Base-by-base conservation (phyloP, 768 basidiomycete species). In the Podaxis carcinomalis region DNA sequence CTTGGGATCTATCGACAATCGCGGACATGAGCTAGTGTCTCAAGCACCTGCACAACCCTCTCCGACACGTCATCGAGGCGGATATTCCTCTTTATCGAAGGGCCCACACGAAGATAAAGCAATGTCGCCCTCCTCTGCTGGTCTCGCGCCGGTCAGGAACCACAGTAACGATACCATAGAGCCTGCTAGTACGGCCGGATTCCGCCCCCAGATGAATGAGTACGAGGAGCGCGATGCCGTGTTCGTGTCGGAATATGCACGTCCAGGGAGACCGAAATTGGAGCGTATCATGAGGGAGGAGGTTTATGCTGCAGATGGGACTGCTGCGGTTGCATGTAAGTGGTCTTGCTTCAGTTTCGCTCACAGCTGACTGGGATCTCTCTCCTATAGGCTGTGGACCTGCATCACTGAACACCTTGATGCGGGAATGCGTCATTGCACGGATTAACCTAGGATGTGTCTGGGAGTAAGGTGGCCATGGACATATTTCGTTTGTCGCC, bases 291-390 rank as follows among this genome's bases (percentile, higher is more conserved):
- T 91, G 23, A 78, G 80, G 28, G 87, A 89, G 59, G 91, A 92
- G 71, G 81, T 89, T 2, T 75, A 80, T 50, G 67, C 66, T 14
- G 79, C 87, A 32, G 67, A 72, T 62, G 88, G 88, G 16, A 75
- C 81, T 11, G 68, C 89, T 59, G 75, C 86, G 49, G 89, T 92
- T 51, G 87, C 85, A 11, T 90, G 89, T 90, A 67, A 77, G 89
- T n/a, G 21, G 1, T 19, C 28, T 14, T 46, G 32, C 3, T 25
- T 46, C 13, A 11, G 19, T 21, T 13, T 51, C n/a, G 19, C 21
- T 13, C 42, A 7, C 42, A 36, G 4, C 9, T 19, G 10, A 32
- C 19, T 50, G 11, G 13, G 25, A 40, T 13, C 5, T n/a, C 13
- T 55, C 13, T 36, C 35, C 13, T n/a, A 7, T 23, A 89, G 88